phyloP scores from a whole-genome alignment of 208 protist species.

The Crithidia mellificae region DNA sequence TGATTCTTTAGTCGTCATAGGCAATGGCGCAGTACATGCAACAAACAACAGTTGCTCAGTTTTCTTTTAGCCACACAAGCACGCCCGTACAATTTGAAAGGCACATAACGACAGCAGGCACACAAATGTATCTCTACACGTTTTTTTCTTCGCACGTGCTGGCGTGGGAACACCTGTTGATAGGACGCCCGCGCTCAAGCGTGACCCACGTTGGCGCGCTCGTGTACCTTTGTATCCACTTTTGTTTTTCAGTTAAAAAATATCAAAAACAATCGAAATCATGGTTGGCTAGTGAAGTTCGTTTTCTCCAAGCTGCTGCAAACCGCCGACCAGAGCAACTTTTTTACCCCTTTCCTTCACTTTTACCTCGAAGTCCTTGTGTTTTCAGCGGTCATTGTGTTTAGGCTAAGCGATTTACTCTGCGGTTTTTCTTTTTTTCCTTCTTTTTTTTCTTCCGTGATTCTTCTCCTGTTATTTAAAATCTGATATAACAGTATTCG shows the following conservation, averaged over 20 bases:
- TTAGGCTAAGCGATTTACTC: slow-evolving; percentile 3
- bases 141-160: not conserved
- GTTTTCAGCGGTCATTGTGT: slow-evolving; percentile 2
- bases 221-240: not conserved
- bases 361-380: not conserved
- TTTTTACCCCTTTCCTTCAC: slow-evolving; percentile 1
- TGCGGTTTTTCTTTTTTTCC: slow-evolving; percentile 9
- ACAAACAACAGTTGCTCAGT: too few relatives aligned
- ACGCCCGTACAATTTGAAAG: not conserved
- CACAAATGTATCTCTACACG: not conserved
- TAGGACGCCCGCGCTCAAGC: not conserved
- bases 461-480: slow-evolving; percentile 5
- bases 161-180: not conserved
- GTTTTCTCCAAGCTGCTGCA: slow-evolving; percentile 12
- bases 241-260: slow-evolving; percentile 1
- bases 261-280: too few relatives aligned
- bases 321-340: slow-evolving; percentile 9
- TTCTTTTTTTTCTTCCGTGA: slow-evolving; percentile 19
- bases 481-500: not conserved
- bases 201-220: not conserved
- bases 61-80: not conserved
- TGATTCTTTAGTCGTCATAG: too few relatives aligned
- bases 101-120: not conserved
- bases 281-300: not conserved
- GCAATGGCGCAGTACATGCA: too few relatives aligned